These are phyloP conservation scores for Penicillium waksmanii DNA, from an alignment of 495 filamentous ascomycete genomes.

Conservation along the genomic window DNA sequence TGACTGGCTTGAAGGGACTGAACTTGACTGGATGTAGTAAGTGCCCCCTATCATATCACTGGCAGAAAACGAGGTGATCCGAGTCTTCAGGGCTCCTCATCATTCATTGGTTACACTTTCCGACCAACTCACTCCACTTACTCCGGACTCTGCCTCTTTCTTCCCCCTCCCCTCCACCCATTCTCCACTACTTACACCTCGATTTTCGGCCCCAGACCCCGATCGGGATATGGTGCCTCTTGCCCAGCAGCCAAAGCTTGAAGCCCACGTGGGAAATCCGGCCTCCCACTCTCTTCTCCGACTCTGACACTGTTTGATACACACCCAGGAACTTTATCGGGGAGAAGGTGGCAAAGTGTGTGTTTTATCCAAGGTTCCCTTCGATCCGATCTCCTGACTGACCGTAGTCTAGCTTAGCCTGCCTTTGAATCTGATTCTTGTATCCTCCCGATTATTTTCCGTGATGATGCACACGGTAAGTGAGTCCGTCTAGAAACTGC, in stretches of 20 bases:
- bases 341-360: slow-evolving; percentile 10
- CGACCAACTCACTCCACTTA: slow-evolving; percentile 9
- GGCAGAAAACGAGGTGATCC: slow-evolving; percentile 11
- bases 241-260: slow-evolving; percentile 14
- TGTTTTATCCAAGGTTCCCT: neutral
- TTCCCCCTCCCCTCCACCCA: neutral
- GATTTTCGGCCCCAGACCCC: slow-evolving; percentile 14
- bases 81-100: slow-evolving; percentile 7
- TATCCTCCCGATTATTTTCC: slow-evolving; percentile 8
- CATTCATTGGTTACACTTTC: slow-evolving; percentile 7
- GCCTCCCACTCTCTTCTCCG: slow-evolving; percentile 12
- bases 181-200: slow-evolving; percentile 5
- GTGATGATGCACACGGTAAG: slow-evolving; percentile 5
- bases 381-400: slow-evolving; percentile 4
- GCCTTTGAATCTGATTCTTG: neutral
- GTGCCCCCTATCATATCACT: slow-evolving; percentile 11
- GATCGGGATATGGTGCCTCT: slow-evolving; percentile 16
- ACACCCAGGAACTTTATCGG: slow-evolving; percentile 22
- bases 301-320: slow-evolving; percentile 7
- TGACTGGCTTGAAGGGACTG: neutral
- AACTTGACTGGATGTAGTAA: slow-evolving; percentile 10
- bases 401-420: neutral
- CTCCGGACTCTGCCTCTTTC: slow-evolving; percentile 12
- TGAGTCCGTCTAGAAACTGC: neutral
- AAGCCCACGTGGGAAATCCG: slow-evolving; percentile 27